Evolutionary conservation across 345 rosid species (phyloP).

Genomic region (Boechera retrofracta): DNA sequence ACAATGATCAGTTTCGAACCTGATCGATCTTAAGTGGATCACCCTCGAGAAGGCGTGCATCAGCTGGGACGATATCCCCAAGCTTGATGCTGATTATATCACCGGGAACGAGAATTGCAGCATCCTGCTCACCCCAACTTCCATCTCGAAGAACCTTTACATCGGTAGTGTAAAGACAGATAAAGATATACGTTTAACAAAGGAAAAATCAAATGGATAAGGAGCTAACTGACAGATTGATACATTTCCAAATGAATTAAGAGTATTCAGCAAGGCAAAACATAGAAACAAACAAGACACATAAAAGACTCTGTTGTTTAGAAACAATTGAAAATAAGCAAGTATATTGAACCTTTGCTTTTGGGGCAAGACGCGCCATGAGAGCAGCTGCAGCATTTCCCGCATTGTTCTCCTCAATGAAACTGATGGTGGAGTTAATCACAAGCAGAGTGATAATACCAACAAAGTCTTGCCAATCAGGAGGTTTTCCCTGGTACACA

Average conservation of each 20-base stretch:
- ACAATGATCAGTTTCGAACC: constrained; percentile 46
- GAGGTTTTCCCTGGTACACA: constrained; percentile 77
- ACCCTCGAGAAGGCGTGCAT: constrained; percentile 93
- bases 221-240: too few relatives aligned
- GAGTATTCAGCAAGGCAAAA: background rate
- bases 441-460: constrained; percentile 86
- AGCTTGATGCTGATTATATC: constrained; percentile 89
- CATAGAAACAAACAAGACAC: background rate
- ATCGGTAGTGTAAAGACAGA: constrained; percentile 45
- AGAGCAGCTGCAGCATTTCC: constrained; percentile 99
- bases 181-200: background rate
- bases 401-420: constrained; percentile 94
- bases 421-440: constrained; percentile 94
- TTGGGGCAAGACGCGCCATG: constrained; percentile 95
- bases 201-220: background rate
- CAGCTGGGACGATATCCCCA: constrained; percentile 96
- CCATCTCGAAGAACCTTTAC: constrained; percentile 93
- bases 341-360: constrained; percentile 70
- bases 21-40: constrained; percentile 96
- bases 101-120: constrained; percentile 88
- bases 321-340: constrained; percentile 16
- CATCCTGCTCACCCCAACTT: constrained; percentile 92
- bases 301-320: background rate
- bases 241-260: background rate
- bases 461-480: constrained; percentile 98